A percentile compares a stretch with the other conserved stretches of the same genome.
Conservation (phyloP, 371 early-diverging fungal genomes). For the Umbelopsis sp. region DNA sequence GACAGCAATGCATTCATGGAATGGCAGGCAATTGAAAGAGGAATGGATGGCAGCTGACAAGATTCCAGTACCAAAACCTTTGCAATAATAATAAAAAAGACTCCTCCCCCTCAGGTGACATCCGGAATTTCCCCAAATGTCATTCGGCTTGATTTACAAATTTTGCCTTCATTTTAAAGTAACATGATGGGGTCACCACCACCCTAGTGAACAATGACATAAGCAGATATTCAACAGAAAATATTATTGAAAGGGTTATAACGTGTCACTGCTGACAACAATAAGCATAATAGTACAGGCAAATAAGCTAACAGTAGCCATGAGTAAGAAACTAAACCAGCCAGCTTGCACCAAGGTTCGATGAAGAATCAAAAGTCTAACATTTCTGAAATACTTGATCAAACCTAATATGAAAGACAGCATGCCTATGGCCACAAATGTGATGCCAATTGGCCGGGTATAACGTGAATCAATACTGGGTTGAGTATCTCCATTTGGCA, state of each 20-base stretch:
- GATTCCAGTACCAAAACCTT: neutral
- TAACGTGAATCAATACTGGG: constrained; percentile 10
- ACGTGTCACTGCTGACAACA: constrained; percentile 23
- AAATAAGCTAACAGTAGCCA: constrained; percentile 33
- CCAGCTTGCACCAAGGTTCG: constrained; percentile 41
- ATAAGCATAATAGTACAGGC: constrained; percentile 43
- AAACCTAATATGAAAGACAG: constrained; percentile 32
- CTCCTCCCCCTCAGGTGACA: constrained; percentile 10
- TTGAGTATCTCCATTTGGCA: constrained; percentile 31
- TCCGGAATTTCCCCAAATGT: constrained; percentile 13
- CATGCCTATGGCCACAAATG: constrained; percentile 42
- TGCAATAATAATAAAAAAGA: neutral
- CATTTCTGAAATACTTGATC: constrained; percentile 47
- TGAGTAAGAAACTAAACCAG: constrained; percentile 38
- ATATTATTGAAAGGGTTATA: neutral
- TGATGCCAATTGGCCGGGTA: constrained; percentile 34
- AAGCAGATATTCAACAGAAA: no score
- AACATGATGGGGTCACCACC: constrained; percentile 7
- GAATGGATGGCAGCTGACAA: constrained; percentile 12
- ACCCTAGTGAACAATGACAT: neutral
- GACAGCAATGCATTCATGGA: constrained; percentile 59
- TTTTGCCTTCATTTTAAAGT: neutral
- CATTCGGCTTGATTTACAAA: constrained; percentile 1
- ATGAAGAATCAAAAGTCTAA: constrained; percentile 31
- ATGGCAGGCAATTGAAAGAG: constrained; percentile 1